Base-by-base conservation (phyloP, 164 flowering plant genomes). In the Stephania japonica region DNA sequence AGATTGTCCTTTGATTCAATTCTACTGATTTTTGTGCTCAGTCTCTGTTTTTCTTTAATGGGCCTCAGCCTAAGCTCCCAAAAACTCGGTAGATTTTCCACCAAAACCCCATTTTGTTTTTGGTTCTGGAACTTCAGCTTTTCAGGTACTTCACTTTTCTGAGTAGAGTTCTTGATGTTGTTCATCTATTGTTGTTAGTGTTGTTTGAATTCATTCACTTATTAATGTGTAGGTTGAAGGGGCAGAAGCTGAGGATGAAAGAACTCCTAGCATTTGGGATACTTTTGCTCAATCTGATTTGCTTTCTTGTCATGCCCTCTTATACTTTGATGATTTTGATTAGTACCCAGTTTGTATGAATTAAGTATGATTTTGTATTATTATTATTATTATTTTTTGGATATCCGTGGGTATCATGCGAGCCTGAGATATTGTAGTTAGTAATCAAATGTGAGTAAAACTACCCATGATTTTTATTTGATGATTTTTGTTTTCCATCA, bases 201-300 rank as follows among this genome's bases (percentile, higher is more conserved):
- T 3, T 12, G 44, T 18, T 27, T 5, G n/a, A 32, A 32, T 32
- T 44, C 14, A 44, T 68, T 1, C 43, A n/a, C 43, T 70, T 10
- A 24, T 21, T 5, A 59, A 44, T 13, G 16, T 50, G 5, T 32
- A 81, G 88, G 82, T 82, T 53, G 86, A 83, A 59, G 86, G 86
- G 19, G 86, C 85, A 32, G 85, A 82, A 43, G 66, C 50, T 1
- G 85, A 82, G 75, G 88, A 84, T 77, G 86, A 85, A 42, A 80
- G 88, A 73, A 78, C 81, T 65, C 86, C 88, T 1, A 82, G 84
- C 73, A 59, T 84, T 19, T 85, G 86, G 86, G 88, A 85, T 32
- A 76, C 80, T n/a, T 79, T 69, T 68, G 64, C 78, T 71, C 83
- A 79, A n/a, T 67, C 71, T 16, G 84, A 81, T 53, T 53, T 53